phyloP scores from a whole-genome alignment of 805 yeast species.

The Candida germanica region DNA sequence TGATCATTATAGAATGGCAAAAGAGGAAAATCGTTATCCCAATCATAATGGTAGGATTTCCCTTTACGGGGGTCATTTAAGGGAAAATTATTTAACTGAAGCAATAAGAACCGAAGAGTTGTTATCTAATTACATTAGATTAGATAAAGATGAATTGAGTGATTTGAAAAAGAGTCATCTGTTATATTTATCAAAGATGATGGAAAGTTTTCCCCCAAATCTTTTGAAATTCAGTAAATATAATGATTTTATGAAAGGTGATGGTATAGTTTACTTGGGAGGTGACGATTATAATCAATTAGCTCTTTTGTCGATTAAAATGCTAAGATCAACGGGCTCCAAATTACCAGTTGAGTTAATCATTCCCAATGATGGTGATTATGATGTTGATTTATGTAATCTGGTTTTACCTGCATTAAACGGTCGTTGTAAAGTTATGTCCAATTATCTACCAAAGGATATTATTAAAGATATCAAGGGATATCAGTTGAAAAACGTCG shows the following conservation, averaged over 20 bases:
- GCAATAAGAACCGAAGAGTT: constrained; percentile 25
- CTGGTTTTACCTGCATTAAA: constrained; percentile 29
- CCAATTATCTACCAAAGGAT: constrained; percentile 35
- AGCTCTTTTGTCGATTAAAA: constrained; percentile 31
- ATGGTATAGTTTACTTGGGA: constrained; percentile 40
- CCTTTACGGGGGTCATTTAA: constrained; percentile 32
- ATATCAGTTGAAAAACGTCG: constrained; percentile 36
- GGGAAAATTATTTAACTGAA: constrained; percentile 30
- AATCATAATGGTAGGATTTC: constrained; percentile 26
- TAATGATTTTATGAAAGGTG: constrained; percentile 32
- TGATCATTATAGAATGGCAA: constrained; percentile 23
- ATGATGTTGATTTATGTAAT: constrained; percentile 32
- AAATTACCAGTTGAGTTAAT: constrained; percentile 37
- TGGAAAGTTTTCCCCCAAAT: constrained; percentile 19
- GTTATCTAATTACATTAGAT: constrained; percentile 20
- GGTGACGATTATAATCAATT: constrained; percentile 35
- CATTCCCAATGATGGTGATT: constrained; percentile 29
- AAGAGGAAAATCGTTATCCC: constrained; percentile 16
- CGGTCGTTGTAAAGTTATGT: constrained; percentile 44
- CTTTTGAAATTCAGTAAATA: constrained; percentile 18
- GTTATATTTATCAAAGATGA: constrained; percentile 20
- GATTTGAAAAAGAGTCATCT: constrained; percentile 21
- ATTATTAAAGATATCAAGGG: constrained; percentile 22
- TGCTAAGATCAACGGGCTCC: constrained; percentile 32
- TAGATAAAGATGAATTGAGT: constrained; percentile 18